These are phyloP conservation scores for Knufia petricola DNA, from an alignment of 2,329 filamentous ascomycete genomes.

Conservation along the genomic window DNA sequence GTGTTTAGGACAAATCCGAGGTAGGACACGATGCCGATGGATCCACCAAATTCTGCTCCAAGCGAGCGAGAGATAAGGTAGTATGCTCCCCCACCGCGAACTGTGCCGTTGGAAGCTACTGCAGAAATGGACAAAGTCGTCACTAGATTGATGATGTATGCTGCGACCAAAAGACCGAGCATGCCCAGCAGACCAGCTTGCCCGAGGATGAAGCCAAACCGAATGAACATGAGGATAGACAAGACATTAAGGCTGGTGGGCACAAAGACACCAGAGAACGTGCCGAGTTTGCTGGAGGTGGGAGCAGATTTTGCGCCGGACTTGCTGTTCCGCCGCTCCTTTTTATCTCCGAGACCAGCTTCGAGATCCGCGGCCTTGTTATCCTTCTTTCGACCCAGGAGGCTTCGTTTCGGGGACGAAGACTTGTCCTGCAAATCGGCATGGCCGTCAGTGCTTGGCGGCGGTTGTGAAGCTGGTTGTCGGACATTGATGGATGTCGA, in stretches of 20 bases:
- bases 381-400: not conserved
- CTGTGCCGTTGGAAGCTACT: slow-evolving; percentile 82
- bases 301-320: slow-evolving; percentile 27
- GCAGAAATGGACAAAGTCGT: slow-evolving; percentile 80
- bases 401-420: not conserved
- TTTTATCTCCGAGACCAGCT: not conserved
- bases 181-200: slow-evolving; percentile 72
- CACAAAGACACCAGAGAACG: slow-evolving; percentile 71
- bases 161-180: slow-evolving; percentile 61
- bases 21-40: slow-evolving; percentile 81
- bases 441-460: not conserved
- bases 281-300: slow-evolving; percentile 57
- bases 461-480: not conserved
- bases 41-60: slow-evolving; percentile 80
- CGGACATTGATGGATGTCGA: not conserved
- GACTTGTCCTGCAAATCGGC: not conserved
- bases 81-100: slow-evolving; percentile 78
- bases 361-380: slow-evolving; percentile 12
- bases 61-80: slow-evolving; percentile 79
- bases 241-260: slow-evolving; percentile 82
- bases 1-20: slow-evolving; percentile 84
- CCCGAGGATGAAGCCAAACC: slow-evolving; percentile 76
- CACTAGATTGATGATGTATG: slow-evolving; percentile 74
- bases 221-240: slow-evolving; percentile 85
- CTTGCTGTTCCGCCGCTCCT: slow-evolving; percentile 18